Percentiles rank a stretch among this genome's conserved stretches.
Conservation (phyloP, 805 yeast genomes). For the Maudiozyma pseudohumilis region DNA sequence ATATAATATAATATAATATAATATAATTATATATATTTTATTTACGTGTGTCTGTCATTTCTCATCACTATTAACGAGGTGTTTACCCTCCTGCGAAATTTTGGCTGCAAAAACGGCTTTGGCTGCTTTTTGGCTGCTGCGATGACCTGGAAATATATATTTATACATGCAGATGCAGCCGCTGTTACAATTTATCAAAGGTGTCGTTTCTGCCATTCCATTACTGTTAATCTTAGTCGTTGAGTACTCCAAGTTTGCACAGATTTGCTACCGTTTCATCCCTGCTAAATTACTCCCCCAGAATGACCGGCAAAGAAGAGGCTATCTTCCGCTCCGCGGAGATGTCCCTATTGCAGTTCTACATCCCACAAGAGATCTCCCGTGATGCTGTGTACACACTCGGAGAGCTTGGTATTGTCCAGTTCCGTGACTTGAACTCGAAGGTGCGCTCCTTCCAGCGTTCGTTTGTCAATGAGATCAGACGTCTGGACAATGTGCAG, state of each 20-base stretch:
- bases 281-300: background rate
- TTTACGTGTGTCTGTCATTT: too few relatives aligned
- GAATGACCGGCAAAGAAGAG: conserved; percentile 19
- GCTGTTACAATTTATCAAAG: too few relatives aligned
- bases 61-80: too few relatives aligned
- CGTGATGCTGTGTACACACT: conserved; percentile 77
- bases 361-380: conserved; percentile 82
- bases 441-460: conserved; percentile 81
- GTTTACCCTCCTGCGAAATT: too few relatives aligned
- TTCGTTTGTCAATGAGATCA: conserved; percentile 77
- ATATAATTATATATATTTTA: too few relatives aligned
- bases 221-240: too few relatives aligned
- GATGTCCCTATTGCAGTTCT: conserved; percentile 88
- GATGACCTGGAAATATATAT: too few relatives aligned
- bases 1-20: too few relatives aligned
- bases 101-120: conserved; percentile 1
- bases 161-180: too few relatives aligned
- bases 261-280: too few relatives aligned
- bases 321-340: conserved; percentile 74
- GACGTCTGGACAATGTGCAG: conserved; percentile 76
- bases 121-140: background rate
- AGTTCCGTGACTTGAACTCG: conserved; percentile 80
- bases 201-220: too few relatives aligned
- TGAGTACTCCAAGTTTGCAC: too few relatives aligned
- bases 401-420: conserved; percentile 79